Percentiles rank a stretch among this genome's conserved stretches.
Conservation (phyloP, 345 rosid genomes). For the Linum lewisii region DNA sequence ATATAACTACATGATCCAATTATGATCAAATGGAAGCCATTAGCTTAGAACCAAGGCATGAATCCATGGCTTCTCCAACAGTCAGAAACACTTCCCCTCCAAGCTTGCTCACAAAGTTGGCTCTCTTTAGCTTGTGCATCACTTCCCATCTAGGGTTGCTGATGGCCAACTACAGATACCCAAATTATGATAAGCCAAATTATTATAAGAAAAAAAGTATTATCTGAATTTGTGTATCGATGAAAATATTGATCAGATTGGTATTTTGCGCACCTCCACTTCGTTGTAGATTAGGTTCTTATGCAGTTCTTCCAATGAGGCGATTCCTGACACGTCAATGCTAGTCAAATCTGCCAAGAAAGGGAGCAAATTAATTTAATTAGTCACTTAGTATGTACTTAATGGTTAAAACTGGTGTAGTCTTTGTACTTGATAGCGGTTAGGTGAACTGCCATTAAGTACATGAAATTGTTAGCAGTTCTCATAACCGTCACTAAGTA, state of each 20-base stretch:
- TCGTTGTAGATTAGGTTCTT: constrained; percentile 36
- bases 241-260: neutral
- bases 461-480: no score
- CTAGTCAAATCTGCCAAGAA: constrained; percentile 42
- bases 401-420: no score
- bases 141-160: constrained; percentile 80
- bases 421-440: no score
- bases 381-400: no score
- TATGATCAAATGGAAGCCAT: constrained; percentile 7
- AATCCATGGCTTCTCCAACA: constrained; percentile 62
- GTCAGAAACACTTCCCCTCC: constrained; percentile 62
- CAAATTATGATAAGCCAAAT: no score
- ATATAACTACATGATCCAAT: no score
- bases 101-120: constrained; percentile 42
- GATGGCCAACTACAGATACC: constrained; percentile 44
- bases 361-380: no score
- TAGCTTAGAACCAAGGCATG: constrained; percentile 22
- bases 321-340: constrained; percentile 75
- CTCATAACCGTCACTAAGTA: no score
- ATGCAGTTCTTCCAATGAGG: constrained; percentile 56
- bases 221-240: neutral
- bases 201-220: neutral
- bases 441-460: no score
- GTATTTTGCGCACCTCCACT: constrained; percentile 55
- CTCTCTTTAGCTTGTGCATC: constrained; percentile 60